A percentile compares a stretch with the other conserved stretches of the same genome.
phyloP scores from a whole-genome alignment of 1,284 basidiomycete species.

The Mycena sp. region DNA sequence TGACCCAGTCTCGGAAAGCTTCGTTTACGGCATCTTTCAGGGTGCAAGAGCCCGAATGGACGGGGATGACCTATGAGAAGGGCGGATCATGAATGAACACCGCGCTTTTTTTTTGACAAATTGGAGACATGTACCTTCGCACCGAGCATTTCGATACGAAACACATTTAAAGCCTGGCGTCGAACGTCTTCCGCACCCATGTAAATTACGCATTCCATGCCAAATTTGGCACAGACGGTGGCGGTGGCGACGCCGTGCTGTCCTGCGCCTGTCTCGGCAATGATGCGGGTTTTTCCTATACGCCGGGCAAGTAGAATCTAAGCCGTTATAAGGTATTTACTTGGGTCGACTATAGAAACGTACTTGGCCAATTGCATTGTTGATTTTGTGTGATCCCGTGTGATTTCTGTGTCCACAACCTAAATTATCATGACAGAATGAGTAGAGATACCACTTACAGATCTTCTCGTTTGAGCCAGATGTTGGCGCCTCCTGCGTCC shows the following conservation, averaged over 20 bases:
- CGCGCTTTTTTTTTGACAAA: neutral
- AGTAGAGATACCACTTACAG: conserved; percentile 60
- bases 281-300: conserved; percentile 96
- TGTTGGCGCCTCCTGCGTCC: conserved; percentile 87
- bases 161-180: conserved; percentile 95
- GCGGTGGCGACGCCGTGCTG: conserved; percentile 99
- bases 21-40: conserved; percentile 99
- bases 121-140: conserved; percentile 73
- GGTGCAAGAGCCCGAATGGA: conserved; percentile 94
- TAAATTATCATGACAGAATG: neutral
- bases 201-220: conserved; percentile 94
- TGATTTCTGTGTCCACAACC: conserved; percentile 72
- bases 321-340: neutral
- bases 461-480: conserved; percentile 99
- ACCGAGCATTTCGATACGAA: conserved; percentile 98
- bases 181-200: conserved; percentile 99
- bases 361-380: conserved; percentile 93
- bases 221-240: conserved; percentile 97
- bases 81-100: conserved; percentile 17
- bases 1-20: conserved; percentile 98
- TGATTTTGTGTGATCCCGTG: conserved; percentile 97
- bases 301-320: conserved; percentile 92
- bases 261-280: conserved; percentile 98
- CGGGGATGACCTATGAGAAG: conserved; percentile 80
- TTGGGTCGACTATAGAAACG: conserved; percentile 28